Conservation (phyloP, 2,329 filamentous ascomycete species). For the Epicoccum nigrum region DNA sequence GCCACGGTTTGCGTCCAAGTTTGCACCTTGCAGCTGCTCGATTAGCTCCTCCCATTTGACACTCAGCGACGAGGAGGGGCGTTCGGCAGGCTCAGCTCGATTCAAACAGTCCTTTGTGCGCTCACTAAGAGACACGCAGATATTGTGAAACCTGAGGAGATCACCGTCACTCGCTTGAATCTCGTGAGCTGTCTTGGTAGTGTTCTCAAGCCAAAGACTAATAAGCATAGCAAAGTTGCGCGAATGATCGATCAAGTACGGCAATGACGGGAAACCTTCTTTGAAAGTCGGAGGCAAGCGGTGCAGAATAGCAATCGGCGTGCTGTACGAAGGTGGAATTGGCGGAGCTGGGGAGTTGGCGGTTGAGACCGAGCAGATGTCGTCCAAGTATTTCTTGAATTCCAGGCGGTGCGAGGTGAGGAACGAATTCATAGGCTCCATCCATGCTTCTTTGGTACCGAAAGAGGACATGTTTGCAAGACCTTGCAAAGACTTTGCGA, state of each 20-base stretch:
- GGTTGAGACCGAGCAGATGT: slow-evolving; percentile 80
- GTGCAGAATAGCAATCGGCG: slow-evolving; percentile 86
- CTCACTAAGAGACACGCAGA: slow-evolving; percentile 55
- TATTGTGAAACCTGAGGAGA: slow-evolving; percentile 56
- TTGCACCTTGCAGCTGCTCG: slow-evolving; percentile 51
- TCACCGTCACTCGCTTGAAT: slow-evolving; percentile 53
- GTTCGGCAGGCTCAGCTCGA: slow-evolving; percentile 59
- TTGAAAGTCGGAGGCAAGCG: slow-evolving; percentile 79
- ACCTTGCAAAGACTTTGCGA: slow-evolving; percentile 90
- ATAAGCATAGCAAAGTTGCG: slow-evolving; percentile 84
- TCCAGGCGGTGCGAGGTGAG: slow-evolving; percentile 74
- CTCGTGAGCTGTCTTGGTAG: slow-evolving; percentile 44
- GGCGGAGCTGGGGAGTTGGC: slow-evolving; percentile 64
- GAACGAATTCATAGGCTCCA: slow-evolving; percentile 97
- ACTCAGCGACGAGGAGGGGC: slow-evolving; percentile 55
- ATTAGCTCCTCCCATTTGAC: slow-evolving; percentile 61
- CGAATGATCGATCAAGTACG: slow-evolving; percentile 89
- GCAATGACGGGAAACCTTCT: slow-evolving; percentile 91
- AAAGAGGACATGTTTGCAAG: slow-evolving; percentile 90
- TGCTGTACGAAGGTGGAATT: slow-evolving; percentile 85
- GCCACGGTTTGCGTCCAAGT: slow-evolving; percentile 39
- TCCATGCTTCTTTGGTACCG: slow-evolving; percentile 95
- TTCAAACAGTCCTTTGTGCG: slow-evolving; percentile 58
- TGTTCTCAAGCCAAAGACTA: slow-evolving; percentile 74
- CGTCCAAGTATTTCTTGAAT: slow-evolving; percentile 87